Evolutionary conservation across 148 eudicot species (phyloP).

Genomic region (Amaranthus palmeri): DNA sequence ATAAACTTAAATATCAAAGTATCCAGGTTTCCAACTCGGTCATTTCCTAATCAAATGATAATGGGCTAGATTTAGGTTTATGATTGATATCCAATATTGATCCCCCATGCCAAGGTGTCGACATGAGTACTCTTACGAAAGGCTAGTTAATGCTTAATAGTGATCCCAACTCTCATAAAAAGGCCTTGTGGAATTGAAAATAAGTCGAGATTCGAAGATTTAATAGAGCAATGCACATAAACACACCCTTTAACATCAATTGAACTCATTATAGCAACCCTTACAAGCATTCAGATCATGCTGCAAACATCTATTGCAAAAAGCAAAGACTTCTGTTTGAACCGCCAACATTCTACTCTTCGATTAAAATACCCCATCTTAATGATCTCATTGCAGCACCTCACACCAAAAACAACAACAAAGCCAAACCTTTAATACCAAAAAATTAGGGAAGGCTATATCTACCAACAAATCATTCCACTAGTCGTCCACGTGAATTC

Average conservation of each 20-base stretch:
- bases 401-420: not conserved
- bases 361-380: not conserved
- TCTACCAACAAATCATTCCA: too few species aligned
- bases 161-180: not conserved
- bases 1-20: not conserved
- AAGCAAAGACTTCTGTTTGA: not conserved
- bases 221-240: too few species aligned
- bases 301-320: not conserved
- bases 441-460: too few species aligned
- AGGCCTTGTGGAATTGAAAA: too few species aligned
- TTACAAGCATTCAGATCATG: not conserved
- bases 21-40: not conserved
- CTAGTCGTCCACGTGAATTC: too few species aligned
- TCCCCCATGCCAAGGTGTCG: not conserved
- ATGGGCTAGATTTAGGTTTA: not conserved
- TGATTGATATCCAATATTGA: not conserved
- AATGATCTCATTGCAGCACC: not conserved
- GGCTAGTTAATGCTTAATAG: not conserved
- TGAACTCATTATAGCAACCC: not conserved
- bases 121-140: not conserved
- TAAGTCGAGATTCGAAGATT: too few species aligned
- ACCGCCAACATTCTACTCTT: not conserved
- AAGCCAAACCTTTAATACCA: not conserved
- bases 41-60: not conserved
- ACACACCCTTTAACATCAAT: too few species aligned